Evolutionary conservation across 768 basidiomycete genomes (phyloP).

Genomic region (Tylopilus plumbeoviolaceoides): DNA sequence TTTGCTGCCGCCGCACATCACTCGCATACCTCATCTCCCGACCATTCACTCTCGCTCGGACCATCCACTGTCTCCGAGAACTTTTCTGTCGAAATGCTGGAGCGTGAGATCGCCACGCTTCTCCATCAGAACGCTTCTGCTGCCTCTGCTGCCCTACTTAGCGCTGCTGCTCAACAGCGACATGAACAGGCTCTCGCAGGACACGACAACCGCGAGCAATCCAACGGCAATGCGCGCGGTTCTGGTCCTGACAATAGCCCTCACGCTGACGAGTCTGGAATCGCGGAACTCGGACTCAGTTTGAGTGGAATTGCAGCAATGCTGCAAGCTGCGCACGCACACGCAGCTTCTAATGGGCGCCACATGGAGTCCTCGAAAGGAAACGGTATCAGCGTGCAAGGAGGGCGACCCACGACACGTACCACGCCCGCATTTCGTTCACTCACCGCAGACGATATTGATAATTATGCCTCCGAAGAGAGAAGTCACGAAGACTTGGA

Average conservation of each 20-base stretch:
- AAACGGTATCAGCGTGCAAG: constrained; percentile 42
- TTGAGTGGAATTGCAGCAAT: constrained; percentile 72
- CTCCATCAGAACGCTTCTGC: constrained; percentile 73
- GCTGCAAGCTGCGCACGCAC: constrained; percentile 72
- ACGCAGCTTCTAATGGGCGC: constrained; percentile 46
- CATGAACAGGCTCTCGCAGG: constrained; percentile 42
- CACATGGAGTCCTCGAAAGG: constrained; percentile 44
- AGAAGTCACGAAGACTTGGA: constrained; percentile 48
- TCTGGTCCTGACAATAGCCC: constrained; percentile 8
- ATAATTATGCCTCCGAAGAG: constrained; percentile 25
- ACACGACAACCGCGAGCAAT: constrained; percentile 31
- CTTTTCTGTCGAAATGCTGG: constrained; percentile 68
- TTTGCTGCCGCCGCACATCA: constrained; percentile 16
- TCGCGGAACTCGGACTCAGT: constrained; percentile 47
- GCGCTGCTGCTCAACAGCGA: constrained; percentile 65
- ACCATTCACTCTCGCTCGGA: constrained; percentile 35
- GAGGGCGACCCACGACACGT: constrained; percentile 53
- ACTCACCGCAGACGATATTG: constrained; percentile 50
- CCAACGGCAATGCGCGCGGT: constrained; percentile 16
- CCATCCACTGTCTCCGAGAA: constrained; percentile 41
- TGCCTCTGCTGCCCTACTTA: constrained; percentile 59
- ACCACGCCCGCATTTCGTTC: constrained; percentile 78
- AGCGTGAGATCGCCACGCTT: constrained; percentile 71
- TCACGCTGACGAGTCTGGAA: constrained; percentile 14
- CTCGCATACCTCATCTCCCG: constrained; percentile 20